phyloP scores from a whole-genome alignment of 305 asterid species.

The Solanum hybrid region DNA sequence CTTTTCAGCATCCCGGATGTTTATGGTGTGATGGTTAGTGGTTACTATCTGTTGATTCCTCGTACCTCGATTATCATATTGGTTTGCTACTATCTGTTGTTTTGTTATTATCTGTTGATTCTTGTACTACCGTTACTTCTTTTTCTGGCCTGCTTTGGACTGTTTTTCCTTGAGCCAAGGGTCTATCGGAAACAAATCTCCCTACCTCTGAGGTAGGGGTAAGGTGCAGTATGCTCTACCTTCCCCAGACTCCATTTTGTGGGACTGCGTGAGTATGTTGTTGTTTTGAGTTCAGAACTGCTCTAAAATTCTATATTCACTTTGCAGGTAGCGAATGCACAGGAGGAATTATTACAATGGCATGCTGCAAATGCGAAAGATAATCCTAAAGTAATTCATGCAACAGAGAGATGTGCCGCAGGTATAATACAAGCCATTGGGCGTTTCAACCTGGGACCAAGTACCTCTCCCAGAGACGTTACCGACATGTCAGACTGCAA shows the following conservation, averaged over 20 bases:
- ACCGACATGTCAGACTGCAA: slow-evolving; percentile 45
- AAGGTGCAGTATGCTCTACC: neutral
- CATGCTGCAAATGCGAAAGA: slow-evolving; percentile 75
- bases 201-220: neutral
- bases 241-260: neutral
- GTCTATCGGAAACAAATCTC: neutral
- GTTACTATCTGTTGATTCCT: neutral
- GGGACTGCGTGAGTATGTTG: neutral
- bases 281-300: neutral
- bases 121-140: neutral
- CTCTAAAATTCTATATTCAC: neutral
- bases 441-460: slow-evolving; percentile 86
- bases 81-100: neutral
- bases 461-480: slow-evolving; percentile 70
- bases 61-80: neutral
- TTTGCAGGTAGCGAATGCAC: slow-evolving; percentile 84
- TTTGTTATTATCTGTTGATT: neutral
- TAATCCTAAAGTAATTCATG: slow-evolving; percentile 76
- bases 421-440: slow-evolving; percentile 95
- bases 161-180: neutral
- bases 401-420: slow-evolving; percentile 89
- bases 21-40: slow-evolving; percentile 88
- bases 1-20: slow-evolving; percentile 84
- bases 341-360: slow-evolving; percentile 96
- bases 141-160: neutral